Conservation (phyloP, 2,329 filamentous ascomycete species). For the Colletotrichum theobromicola region DNA sequence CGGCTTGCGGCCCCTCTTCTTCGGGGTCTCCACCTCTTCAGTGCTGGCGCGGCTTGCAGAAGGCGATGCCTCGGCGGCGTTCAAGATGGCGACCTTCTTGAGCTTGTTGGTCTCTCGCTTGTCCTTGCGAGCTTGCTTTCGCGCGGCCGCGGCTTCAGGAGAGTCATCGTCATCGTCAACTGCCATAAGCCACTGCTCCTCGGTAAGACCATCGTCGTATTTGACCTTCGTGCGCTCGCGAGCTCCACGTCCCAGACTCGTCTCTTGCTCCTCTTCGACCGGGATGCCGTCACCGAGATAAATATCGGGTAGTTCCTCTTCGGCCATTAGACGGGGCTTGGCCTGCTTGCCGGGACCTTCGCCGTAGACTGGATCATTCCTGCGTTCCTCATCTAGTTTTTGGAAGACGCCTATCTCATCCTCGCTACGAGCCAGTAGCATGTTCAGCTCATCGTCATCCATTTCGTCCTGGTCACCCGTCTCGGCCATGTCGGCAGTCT, state of each 20-base stretch:
- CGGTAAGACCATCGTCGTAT: slow-evolving; percentile 96
- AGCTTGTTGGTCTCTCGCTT: slow-evolving; percentile 79
- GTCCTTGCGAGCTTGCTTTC: slow-evolving; percentile 86
- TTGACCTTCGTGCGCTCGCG: slow-evolving; percentile 93
- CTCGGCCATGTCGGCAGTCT: slow-evolving; percentile 76
- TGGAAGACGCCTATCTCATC: slow-evolving; percentile 81
- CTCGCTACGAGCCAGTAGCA: slow-evolving; percentile 90
- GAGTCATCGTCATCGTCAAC: slow-evolving; percentile 96
- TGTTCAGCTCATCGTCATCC: slow-evolving; percentile 96
- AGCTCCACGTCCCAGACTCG: slow-evolving; percentile 82
- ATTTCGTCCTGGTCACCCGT: slow-evolving; percentile 88
- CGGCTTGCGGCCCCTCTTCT: slow-evolving; percentile 86
- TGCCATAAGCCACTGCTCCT: slow-evolving; percentile 98
- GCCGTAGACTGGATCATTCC: slow-evolving; percentile 73
- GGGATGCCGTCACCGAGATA: slow-evolving; percentile 88
- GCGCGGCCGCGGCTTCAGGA: slow-evolving; percentile 89
- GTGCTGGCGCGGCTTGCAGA: slow-evolving; percentile 81
- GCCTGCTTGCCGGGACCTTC: slow-evolving; percentile 64
- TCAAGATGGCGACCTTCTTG: slow-evolving; percentile 51
- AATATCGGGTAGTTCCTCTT: slow-evolving; percentile 90
- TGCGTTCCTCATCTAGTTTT: slow-evolving; percentile 79
- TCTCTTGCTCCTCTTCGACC: slow-evolving; percentile 78
- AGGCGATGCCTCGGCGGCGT: slow-evolving; percentile 69
- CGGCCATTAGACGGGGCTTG: slow-evolving; percentile 81
- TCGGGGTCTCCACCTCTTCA: slow-evolving; percentile 75